Base-by-base conservation (phyloP, 2,329 filamentous ascomycete genomes). In the Trichoderma simmonsii region DNA sequence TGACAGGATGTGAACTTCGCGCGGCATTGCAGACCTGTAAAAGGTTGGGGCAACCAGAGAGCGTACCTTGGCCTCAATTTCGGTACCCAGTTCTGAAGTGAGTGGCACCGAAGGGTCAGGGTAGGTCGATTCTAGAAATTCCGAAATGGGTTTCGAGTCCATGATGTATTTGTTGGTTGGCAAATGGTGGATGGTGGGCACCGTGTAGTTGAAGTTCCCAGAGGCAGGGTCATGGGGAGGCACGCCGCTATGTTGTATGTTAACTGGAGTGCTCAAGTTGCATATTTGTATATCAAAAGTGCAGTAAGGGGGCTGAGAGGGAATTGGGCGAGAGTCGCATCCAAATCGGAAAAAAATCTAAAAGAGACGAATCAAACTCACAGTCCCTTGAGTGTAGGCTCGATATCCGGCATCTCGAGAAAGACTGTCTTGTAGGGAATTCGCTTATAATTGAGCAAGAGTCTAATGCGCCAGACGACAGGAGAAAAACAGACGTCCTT, bases 401-500 rank as follows among this genome's bases (percentile, higher is more conserved):
- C 67, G 7, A 70, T 70, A 28, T 70, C 67, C 6, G 67, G 67
- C 39, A 70, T 61, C 30, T 70, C 67, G 8, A 70, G 67, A 4
- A 70, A 70, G 28, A 70, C 15, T 24, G 67, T 70, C 28, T 26
- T 61, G 6, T 70, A 70, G 0, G 67, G 30, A 26, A 70, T 54
- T 3, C 12, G 57, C 57, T 70, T 70, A 14, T 70, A 70, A 39
- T 62, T 70, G 57, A 70, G 67, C 39, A 70, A 24, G 5, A 70
- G 57, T 11, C 67, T 43, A 30, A 70, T 70, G 6, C 67, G 67
- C 67, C 67, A 70, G 21, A 70, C 67, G 18, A 54, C 57, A 1
- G 67, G 67, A 3, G 67, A 70, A 39, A 70, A 70, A 12, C 67
- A 70, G 15, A 70, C 56, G 18, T 62, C 32, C 9, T 62, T 70